Evolutionary conservation across 768 basidiomycete genomes (phyloP).

Genomic region (Boletus coccyginus): DNA sequence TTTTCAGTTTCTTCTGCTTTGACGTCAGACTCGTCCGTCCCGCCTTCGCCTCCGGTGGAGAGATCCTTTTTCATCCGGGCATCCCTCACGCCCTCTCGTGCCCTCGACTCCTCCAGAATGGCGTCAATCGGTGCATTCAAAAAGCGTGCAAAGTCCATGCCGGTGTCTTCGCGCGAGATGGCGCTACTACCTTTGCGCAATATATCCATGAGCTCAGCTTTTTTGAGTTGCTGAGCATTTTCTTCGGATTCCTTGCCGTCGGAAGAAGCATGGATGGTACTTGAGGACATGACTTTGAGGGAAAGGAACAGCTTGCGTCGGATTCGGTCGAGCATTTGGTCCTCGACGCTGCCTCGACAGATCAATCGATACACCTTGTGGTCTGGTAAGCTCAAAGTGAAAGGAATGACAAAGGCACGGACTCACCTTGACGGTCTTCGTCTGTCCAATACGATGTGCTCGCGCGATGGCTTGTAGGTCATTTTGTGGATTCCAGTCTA

Average conservation of each 20-base stretch:
- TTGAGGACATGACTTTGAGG: slow-evolving; percentile 55
- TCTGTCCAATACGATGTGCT: slow-evolving; percentile 80
- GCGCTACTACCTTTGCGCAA: slow-evolving; percentile 58
- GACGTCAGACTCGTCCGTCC: slow-evolving; percentile 1
- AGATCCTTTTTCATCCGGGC: slow-evolving; percentile 45
- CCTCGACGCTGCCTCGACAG: slow-evolving; percentile 68
- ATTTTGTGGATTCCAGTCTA: slow-evolving; percentile 70
- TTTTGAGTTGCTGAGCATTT: slow-evolving; percentile 33
- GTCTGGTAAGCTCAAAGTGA: not conserved
- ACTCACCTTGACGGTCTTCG: slow-evolving; percentile 59
- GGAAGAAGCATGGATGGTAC: slow-evolving; percentile 20
- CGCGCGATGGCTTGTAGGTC: slow-evolving; percentile 85
- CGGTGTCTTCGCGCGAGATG: slow-evolving; percentile 38
- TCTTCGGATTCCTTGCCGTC: slow-evolving; percentile 23
- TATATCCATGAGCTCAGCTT: slow-evolving; percentile 51
- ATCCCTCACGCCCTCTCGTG: slow-evolving; percentile 41
- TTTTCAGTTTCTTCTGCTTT: slow-evolving; percentile 24
- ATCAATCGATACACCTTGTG: slow-evolving; percentile 66
- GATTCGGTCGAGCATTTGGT: slow-evolving; percentile 71
- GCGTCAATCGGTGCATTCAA: slow-evolving; percentile 41
- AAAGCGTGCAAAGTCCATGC: slow-evolving; percentile 44
- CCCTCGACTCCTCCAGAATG: slow-evolving; percentile 46
- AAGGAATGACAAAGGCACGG: not conserved
- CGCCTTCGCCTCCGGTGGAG: slow-evolving; percentile 7
- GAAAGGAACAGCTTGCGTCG: slow-evolving; percentile 70